Evolutionary conservation across 768 basidiomycete species (phyloP), one percentile per base, ranked within the genome.

Genomic region (Porpolomopsis calyptriformis): DNA sequence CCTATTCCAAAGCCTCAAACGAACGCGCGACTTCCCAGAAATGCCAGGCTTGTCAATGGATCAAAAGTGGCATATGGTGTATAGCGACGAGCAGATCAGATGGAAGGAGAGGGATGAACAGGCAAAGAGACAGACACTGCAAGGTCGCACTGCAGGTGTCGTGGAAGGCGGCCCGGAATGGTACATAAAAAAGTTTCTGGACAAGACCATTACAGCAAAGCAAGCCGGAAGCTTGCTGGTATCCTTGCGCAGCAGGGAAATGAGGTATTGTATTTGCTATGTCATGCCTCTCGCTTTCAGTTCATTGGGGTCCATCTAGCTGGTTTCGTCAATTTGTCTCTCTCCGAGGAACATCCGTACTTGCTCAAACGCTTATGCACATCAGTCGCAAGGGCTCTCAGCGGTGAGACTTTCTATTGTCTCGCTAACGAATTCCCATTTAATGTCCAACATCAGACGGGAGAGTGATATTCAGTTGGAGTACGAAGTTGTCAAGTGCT

Each of bases 41-140:
- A 63, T 82, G 22, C 74, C 77, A 7, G 64, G 72, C 49, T 66
- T 88, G 47, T 55, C 76, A 12, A 72, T 86, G 19, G 84, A 89
- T 24, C 87, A 89, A 61, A 97, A 97, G 65, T 99, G 94, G 93
- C 71, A 72, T 52, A 77, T 98, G 58, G 84, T 99, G 4, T 76
- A 83, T 58, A 86, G 78, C 48, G 83, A 87, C 53, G 84, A 86
- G 54, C 82, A 84, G 45, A 71, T 83, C 44, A 74, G 84, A 35
- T 90, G 85, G 82, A 78, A 76, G 53, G 79, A 82, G 50, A 72
- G 78, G 53, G 76, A 80, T 50, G 77, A 79, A 46, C 77, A 80
- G 54, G 63, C 70, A 18, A 75, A 68, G 57, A 78, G 69, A 57
- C 79, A 79, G 55, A 66, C 66, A 4, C 83, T 84, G 51, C 58